Percentiles rank a stretch among this genome's conserved stretches.
Conservation (phyloP, 805 yeast species). For the Cyberlindnera japonica region DNA sequence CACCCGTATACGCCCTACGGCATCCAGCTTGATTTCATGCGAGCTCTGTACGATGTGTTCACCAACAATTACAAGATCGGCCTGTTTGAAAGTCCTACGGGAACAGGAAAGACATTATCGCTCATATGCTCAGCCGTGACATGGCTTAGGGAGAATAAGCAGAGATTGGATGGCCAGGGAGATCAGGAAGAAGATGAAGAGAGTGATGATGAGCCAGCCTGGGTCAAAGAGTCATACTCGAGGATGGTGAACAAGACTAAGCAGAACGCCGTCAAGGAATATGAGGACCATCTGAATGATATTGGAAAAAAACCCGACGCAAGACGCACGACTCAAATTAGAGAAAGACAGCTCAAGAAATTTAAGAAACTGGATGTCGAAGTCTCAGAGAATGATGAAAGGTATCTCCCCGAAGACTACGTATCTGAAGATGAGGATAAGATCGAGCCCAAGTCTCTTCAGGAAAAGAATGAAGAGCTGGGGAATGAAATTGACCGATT, state of each 20-base stretch:
- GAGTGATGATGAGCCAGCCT: constrained; percentile 60
- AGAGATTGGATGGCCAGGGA: constrained; percentile 2
- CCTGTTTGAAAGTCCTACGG: constrained; percentile 89
- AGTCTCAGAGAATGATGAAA: constrained; percentile 34
- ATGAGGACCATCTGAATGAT: constrained; percentile 34
- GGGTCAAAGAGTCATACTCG: constrained; percentile 50
- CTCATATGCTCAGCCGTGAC: constrained; percentile 80
- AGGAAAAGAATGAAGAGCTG: constrained; percentile 33
- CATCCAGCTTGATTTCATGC: constrained; percentile 77
- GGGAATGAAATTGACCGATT: constrained; percentile 47
- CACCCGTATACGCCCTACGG: constrained; percentile 84
- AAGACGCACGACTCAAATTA: constrained; percentile 6
- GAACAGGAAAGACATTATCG: constrained; percentile 89
- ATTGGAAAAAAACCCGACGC: constrained; percentile 21
- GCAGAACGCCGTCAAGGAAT: constrained; percentile 27
- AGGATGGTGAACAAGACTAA: constrained; percentile 27
- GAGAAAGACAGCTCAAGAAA: constrained; percentile 19
- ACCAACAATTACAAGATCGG: constrained; percentile 60
- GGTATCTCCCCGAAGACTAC: constrained; percentile 38
- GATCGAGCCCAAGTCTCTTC: constrained; percentile 9
- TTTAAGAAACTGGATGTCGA: constrained; percentile 25
- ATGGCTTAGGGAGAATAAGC: constrained; percentile 59
- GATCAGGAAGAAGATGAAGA: constrained; percentile 19
- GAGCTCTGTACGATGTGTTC: constrained; percentile 62
- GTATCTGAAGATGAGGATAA: constrained; percentile 28